Conservation (phyloP, 345 rosid genomes). For the Microthlaspi erraticum region DNA sequence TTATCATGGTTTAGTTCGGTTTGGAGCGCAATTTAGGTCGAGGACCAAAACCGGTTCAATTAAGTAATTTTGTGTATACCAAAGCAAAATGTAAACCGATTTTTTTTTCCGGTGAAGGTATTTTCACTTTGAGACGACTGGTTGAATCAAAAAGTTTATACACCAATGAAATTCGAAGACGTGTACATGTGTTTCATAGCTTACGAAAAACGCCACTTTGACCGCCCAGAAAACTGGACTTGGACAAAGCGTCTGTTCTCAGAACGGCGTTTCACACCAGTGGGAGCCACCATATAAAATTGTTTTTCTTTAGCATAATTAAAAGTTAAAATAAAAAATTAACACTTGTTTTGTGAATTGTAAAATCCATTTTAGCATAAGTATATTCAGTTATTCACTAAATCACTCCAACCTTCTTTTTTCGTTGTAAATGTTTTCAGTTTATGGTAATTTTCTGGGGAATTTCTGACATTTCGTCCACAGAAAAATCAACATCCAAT, state of each 20-base stretch:
- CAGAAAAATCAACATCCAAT: slow-evolving; percentile 9
- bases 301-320: too few species aligned
- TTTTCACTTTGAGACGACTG: too few species aligned
- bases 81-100: slow-evolving; percentile 9
- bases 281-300: background rate
- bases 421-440: background rate
- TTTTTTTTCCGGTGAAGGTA: background rate
- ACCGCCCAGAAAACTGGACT: slow-evolving; percentile 39
- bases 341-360: background rate
- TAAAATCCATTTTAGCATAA: slow-evolving; percentile 2
- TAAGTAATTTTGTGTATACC: background rate
- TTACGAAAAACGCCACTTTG: slow-evolving; percentile 36
- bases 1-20: background rate
- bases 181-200: background rate
- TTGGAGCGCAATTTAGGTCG: slow-evolving; percentile 36
- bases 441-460: slow-evolving; percentile 14
- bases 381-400: slow-evolving; percentile 33
- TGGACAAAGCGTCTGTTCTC: slow-evolving; percentile 15
- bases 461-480: slow-evolving; percentile 22
- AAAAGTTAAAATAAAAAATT: background rate
- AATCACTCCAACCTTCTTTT: slow-evolving; percentile 17
- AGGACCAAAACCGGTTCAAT: slow-evolving; percentile 16
- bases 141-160: too few species aligned
- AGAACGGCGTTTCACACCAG: slow-evolving; percentile 31
- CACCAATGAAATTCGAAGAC: background rate